phyloP scores from a whole-genome alignment of 352 stramenopile species.

The Phytophthora chlamydospora region DNA sequence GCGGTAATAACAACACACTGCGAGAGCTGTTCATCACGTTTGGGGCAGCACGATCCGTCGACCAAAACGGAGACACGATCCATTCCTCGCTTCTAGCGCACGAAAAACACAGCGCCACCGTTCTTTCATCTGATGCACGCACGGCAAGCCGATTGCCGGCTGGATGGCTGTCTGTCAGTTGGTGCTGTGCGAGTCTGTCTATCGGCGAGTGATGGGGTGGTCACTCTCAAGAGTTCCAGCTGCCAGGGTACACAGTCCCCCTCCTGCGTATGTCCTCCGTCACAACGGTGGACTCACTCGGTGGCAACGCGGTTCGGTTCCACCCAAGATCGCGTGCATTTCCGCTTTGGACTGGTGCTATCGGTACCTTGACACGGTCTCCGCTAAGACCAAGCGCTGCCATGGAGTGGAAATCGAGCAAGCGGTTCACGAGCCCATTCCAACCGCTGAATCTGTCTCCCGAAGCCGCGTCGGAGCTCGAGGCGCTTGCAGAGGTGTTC shows the following conservation, averaged over 20 bases:
- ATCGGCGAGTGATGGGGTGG: slow-evolving; percentile 4
- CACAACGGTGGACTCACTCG: slow-evolving; percentile 21
- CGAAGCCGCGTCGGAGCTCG: slow-evolving; percentile 31
- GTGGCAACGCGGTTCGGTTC: background rate
- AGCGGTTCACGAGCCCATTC: slow-evolving; percentile 40
- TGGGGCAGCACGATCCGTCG: too few species aligned
- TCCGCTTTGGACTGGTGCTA: slow-evolving; percentile 4
- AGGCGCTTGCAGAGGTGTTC: slow-evolving; percentile 39
- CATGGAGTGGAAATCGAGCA: slow-evolving; percentile 32
- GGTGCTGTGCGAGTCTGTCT: background rate
- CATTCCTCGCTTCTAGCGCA: too few species aligned
- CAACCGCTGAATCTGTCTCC: slow-evolving; percentile 27
- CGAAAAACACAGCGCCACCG: too few species aligned
- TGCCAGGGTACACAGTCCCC: slow-evolving; percentile 23
- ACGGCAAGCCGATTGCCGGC: too few species aligned
- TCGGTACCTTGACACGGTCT: background rate
- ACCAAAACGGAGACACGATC: too few species aligned
- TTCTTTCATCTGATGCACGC: too few species aligned
- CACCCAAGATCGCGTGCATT: slow-evolving; percentile 6
- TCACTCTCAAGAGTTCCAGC: slow-evolving; percentile 16
- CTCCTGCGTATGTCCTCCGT: slow-evolving; percentile 3
- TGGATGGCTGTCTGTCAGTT: slow-evolving; percentile 9
- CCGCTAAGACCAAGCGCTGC: background rate
- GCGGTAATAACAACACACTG: too few species aligned
- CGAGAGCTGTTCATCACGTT: too few species aligned